A percentile compares a stretch with the other conserved stretches of the same genome.
Evolutionary conservation across 2,329 filamentous ascomycete genomes (phyloP).

Genomic region (Aspergillus costaricaensis): DNA sequence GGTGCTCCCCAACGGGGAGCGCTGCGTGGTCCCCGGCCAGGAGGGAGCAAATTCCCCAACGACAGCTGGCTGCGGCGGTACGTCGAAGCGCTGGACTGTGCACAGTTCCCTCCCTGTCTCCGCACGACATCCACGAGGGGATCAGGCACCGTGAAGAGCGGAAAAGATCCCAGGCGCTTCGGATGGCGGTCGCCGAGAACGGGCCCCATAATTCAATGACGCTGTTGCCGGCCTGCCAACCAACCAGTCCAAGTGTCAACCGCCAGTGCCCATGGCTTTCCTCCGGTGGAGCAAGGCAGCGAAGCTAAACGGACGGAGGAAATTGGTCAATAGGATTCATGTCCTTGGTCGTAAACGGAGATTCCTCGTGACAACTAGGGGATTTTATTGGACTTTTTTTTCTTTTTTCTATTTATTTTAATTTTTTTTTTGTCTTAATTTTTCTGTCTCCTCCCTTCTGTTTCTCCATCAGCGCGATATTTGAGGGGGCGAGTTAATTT

Average conservation of each 20-base stretch:
- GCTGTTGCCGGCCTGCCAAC: neutral
- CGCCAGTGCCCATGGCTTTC: neutral
- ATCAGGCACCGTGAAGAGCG: constrained; percentile 16
- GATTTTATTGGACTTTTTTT: too few species aligned
- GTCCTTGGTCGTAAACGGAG: neutral
- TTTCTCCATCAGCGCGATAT: neutral
- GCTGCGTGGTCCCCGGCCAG: neutral
- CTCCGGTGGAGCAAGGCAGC: neutral
- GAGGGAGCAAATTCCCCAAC: neutral
- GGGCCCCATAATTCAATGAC: constrained; percentile 19
- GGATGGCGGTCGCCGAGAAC: constrained; percentile 21
- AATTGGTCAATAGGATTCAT: constrained; percentile 2
- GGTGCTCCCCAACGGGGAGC: neutral
- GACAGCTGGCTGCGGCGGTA: constrained; percentile 1
- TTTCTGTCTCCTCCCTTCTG: too few species aligned
- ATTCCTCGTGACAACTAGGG: neutral
- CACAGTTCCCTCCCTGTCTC: constrained; percentile 6
- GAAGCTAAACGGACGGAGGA: neutral
- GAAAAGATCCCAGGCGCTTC: constrained; percentile 14
- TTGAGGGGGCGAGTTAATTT: constrained; percentile 3
- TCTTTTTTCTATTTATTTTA: too few species aligned
- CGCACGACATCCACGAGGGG: constrained; percentile 4
- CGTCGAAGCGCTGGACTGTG: constrained; percentile 11
- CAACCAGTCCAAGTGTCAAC: neutral
- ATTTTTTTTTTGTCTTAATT: too few species aligned